A percentile compares a stretch with the other conserved stretches of the same genome.
These are phyloP conservation scores for Paecilomyces sp. DNA, from an alignment of 2,329 filamentous ascomycete species.

Conservation along the genomic window DNA sequence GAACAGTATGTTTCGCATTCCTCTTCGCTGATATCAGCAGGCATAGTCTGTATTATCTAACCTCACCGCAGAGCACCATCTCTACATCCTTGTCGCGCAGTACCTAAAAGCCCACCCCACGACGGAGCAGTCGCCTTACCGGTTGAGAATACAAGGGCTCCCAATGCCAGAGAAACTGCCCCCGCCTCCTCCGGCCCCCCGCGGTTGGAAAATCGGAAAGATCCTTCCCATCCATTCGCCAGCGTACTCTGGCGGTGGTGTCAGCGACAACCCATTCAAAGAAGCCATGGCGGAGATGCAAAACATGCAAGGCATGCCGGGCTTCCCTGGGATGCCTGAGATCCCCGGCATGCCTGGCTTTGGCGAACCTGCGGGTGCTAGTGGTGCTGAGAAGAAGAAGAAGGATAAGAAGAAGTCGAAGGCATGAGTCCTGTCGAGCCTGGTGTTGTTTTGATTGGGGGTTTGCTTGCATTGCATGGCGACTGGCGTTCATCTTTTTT, in stretches of 20 bases:
- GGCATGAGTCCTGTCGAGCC: slow-evolving; percentile 17
- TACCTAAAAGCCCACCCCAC: slow-evolving; percentile 75
- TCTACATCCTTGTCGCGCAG: slow-evolving; percentile 72
- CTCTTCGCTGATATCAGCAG: background rate
- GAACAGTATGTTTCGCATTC: slow-evolving; percentile 50
- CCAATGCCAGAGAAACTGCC: slow-evolving; percentile 61
- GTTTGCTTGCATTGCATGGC: slow-evolving; percentile 30
- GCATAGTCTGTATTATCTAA: background rate
- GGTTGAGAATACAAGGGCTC: slow-evolving; percentile 66
- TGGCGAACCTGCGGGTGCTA: slow-evolving; percentile 21
- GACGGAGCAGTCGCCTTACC: slow-evolving; percentile 61
- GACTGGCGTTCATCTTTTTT: slow-evolving; percentile 24
- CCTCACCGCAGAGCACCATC: slow-evolving; percentile 59
- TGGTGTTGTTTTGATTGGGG: slow-evolving; percentile 6
- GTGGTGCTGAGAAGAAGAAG: slow-evolving; percentile 34
- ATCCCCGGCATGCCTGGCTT: slow-evolving; percentile 51
- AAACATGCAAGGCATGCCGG: slow-evolving; percentile 37
- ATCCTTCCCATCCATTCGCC: slow-evolving; percentile 82
- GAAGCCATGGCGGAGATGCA: slow-evolving; percentile 96
- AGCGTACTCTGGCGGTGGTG: slow-evolving; percentile 84
- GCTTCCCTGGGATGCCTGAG: slow-evolving; percentile 31
- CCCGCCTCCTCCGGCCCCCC: slow-evolving; percentile 67
- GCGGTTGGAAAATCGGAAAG: slow-evolving; percentile 83
- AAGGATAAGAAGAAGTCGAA: slow-evolving; percentile 46
- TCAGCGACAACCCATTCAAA: slow-evolving; percentile 89